A percentile compares a stretch with the other conserved stretches of the same genome.
phyloP scores from a whole-genome alignment of 192 early-diverging fungal genomes.

The Podila epicladia region DNA sequence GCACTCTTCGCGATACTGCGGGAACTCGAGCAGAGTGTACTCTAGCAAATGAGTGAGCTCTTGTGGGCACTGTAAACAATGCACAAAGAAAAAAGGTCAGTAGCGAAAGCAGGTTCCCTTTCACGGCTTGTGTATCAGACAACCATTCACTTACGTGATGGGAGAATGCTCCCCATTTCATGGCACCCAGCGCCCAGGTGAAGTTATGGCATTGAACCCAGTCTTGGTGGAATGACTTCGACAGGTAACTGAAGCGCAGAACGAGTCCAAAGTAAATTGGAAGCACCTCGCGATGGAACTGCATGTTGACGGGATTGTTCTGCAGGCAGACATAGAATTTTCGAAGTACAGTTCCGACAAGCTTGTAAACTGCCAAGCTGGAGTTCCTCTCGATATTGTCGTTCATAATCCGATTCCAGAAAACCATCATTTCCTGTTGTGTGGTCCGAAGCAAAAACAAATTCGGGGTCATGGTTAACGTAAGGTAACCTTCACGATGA shows the following conservation, averaged over 20 bases:
- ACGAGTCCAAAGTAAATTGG: slow-evolving; percentile 50
- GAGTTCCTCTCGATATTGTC: slow-evolving; percentile 18
- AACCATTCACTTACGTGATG: slow-evolving; percentile 22
- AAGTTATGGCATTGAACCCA: slow-evolving; percentile 46
- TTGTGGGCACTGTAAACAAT: slow-evolving; percentile 20
- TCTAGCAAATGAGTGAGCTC: slow-evolving; percentile 33
- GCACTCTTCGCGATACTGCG: slow-evolving; percentile 30
- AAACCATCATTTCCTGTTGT: slow-evolving; percentile 38
- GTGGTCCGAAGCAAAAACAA: background rate
- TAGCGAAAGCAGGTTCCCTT: background rate
- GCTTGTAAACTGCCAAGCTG: slow-evolving; percentile 13
- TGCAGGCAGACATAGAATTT: slow-evolving; percentile 43
- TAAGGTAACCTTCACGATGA: background rate
- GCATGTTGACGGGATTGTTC: slow-evolving; percentile 23
- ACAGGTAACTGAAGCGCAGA: slow-evolving; percentile 18
- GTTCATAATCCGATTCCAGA: slow-evolving; percentile 37
- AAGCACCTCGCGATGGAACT: slow-evolving; percentile 38
- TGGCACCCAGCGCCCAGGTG: slow-evolving; percentile 41
- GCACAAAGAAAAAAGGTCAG: background rate
- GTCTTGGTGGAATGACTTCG: slow-evolving; percentile 6
- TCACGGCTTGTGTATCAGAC: no score
- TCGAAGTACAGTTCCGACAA: slow-evolving; percentile 4
- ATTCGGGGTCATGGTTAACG: background rate
- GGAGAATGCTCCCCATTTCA: slow-evolving; percentile 48
- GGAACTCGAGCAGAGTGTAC: slow-evolving; percentile 13